Conservation (phyloP, 148 eudicot species). For the Rheum nobile region DNA sequence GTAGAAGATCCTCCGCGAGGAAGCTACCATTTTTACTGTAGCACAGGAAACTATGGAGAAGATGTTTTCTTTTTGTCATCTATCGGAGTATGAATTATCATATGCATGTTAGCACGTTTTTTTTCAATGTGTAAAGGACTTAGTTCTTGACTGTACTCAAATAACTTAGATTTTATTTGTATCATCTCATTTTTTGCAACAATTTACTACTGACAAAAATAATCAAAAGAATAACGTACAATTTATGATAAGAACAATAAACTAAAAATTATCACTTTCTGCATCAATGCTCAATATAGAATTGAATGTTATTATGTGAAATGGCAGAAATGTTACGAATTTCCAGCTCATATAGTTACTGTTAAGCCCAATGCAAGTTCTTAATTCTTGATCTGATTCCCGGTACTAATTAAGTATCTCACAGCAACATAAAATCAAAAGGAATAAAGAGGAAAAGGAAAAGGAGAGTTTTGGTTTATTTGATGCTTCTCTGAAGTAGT, state of each 20-base stretch:
- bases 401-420: not conserved
- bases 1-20: too few relatives aligned
- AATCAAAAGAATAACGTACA: too few relatives aligned
- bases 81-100: not conserved
- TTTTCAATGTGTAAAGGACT: not conserved
- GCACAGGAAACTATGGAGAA: not conserved
- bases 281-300: too few relatives aligned
- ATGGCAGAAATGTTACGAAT: too few relatives aligned
- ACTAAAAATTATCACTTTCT: too few relatives aligned
- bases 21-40: not conserved
- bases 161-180: too few relatives aligned
- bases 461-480: conserved; percentile 6
- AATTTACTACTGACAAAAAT: not conserved
- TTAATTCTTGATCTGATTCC: not conserved
- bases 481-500: not conserved
- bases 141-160: too few relatives aligned
- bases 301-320: not conserved
- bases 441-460: not conserved
- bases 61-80: not conserved
- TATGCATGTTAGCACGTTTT: not conserved
- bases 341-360: too few relatives aligned
- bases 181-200: too few relatives aligned
- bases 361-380: not conserved
- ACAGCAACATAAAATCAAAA: conserved; percentile 4
- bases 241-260: too few relatives aligned